Evolutionary conservation across 139 green algal genomes (phyloP), one percentile per base, ranked within the genome.

Genomic region (Deuterostichococcus epilithicus): DNA sequence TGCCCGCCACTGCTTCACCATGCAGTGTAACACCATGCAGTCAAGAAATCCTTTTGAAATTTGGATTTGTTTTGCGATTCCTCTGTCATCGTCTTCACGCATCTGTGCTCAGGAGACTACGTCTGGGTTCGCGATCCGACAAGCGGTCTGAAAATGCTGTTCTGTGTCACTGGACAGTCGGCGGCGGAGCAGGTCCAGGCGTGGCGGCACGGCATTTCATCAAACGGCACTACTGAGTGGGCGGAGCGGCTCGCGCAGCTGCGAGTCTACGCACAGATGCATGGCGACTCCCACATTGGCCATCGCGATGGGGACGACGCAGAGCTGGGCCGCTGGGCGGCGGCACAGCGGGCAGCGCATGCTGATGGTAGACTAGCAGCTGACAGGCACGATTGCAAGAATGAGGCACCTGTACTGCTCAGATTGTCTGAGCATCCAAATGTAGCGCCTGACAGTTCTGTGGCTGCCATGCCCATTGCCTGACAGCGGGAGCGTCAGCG

Each of bases 211-310:
- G 91, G 91, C 15, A 68, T 94, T 0, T 65, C 84, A 1, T 78
- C 60, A 13, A 90, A 94, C 69, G 74, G 37, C 26, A 75, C 84
- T 6, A 36, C 35, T 2, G 86, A 93, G 76, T 95, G 90, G 90
- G 70, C 47, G 0, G 65, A 33, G 68, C 77, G 86, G 5, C 72
- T 80, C 26, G 38, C 34, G 0, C 32, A 93, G 81, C 79, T 95
- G 74, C 23, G 71, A 18, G 44, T 44, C 3, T 95, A 95, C 75
- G 38, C 30, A 8, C n/a, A 68, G 32, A 34, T 38, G 36, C 76
- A 93, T 59, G 90, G 90, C 1, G 90, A 95, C 79, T 72, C 78
- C 0, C 82, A 88, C 59, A 85, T 89, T 52, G 90, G 90, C 0
- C 88, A 70, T 39, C 69, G 90, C 1, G 85, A 90, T 4, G 82